A percentile compares a stretch with the other conserved stretches of the same genome.
phyloP scores from a whole-genome alignment of 768 basidiomycete species.

The Lepiota brunneoincarnata region DNA sequence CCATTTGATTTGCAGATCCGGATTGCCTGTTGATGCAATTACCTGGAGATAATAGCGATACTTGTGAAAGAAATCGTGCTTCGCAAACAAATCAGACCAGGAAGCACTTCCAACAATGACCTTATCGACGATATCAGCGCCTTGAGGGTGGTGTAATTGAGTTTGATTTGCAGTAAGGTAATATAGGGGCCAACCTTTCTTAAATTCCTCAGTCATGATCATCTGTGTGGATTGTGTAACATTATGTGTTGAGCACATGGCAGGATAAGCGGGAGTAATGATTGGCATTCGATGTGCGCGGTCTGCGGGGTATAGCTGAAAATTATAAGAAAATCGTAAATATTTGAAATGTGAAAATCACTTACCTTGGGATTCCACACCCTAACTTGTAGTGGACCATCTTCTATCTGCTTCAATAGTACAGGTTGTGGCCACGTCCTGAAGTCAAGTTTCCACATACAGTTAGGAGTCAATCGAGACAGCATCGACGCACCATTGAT shows the following conservation, averaged over 20 bases:
- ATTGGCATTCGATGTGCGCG: constrained; percentile 98
- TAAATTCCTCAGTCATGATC: constrained; percentile 95
- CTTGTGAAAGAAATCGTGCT: constrained; percentile 96
- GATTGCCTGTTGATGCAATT: constrained; percentile 82
- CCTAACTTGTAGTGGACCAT: constrained; percentile 87
- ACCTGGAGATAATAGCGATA: constrained; percentile 97
- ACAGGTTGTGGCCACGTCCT: constrained; percentile 99
- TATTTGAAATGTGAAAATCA: background rate
- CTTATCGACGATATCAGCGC: constrained; percentile 90
- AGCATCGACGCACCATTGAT: constrained; percentile 72
- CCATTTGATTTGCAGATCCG: constrained; percentile 94
- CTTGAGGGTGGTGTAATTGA: constrained; percentile 37
- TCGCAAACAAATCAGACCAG: constrained; percentile 94
- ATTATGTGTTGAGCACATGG: constrained; percentile 99
- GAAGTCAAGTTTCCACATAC: constrained; percentile 9
- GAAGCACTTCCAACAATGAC: constrained; percentile 79
- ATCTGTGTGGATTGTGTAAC: constrained; percentile 93
- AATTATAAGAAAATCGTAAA: constrained; percentile 3
- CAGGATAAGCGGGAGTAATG: constrained; percentile 97
- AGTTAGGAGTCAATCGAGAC: background rate
- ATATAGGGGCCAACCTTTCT: constrained; percentile 58
- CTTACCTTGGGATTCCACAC: constrained; percentile 97
- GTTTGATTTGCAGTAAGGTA: background rate
- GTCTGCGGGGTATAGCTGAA: constrained; percentile 87
- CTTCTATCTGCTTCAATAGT: constrained; percentile 94